Base-by-base conservation (phyloP, 2,329 filamentous ascomycete genomes). In the Diaporthe helianthi region DNA sequence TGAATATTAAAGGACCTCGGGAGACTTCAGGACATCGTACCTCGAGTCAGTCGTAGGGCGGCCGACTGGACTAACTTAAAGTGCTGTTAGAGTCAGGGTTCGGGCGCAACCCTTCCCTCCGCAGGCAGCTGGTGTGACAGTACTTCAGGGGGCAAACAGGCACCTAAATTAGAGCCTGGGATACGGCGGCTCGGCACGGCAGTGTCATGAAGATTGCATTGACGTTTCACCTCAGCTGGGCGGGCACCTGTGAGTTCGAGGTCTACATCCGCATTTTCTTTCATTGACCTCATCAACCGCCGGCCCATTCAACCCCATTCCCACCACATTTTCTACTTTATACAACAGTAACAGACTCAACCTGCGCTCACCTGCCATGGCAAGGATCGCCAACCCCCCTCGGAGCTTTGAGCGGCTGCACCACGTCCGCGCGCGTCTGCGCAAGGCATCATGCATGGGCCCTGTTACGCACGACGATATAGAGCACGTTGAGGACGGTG, bases 401-500 rank as follows among this genome's bases (percentile, higher is more conserved):
- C 44, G 19, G 22, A 71, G 60, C 38, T 49, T 31, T n/a, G 54
- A 51, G 8, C 66, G 67, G 46, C 29, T 69, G 13, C 69, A 71
- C 19, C 44, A 61, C 61, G 63, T 71, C 36, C 69, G 66, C 12
- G 67, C 69, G 6, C 66, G 69, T 17, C 53, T 71, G 24, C 66
- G 69, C 46, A 71, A 66, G 52, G 69, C 69, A 2, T 71, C 69
- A 6, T 71, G 69, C 38, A 46, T 71, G 53, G 60, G 51, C 36
- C 54, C 51, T 3, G 61, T 60, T 29, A 12, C 52, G 10, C 36
- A 54, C 26, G 46, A 61, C 19, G 63, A 66, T 17, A 7, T 15
- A 2, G 22, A 44, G 38, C 13, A 55, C 19, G 38, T 49, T 4
- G 64, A 55, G 22, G 51, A 31, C 15, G 15, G 19, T n/a, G 65